Base-by-base conservation (phyloP, 2,329 filamentous ascomycete species). In the Cladosporium sp. region DNA sequence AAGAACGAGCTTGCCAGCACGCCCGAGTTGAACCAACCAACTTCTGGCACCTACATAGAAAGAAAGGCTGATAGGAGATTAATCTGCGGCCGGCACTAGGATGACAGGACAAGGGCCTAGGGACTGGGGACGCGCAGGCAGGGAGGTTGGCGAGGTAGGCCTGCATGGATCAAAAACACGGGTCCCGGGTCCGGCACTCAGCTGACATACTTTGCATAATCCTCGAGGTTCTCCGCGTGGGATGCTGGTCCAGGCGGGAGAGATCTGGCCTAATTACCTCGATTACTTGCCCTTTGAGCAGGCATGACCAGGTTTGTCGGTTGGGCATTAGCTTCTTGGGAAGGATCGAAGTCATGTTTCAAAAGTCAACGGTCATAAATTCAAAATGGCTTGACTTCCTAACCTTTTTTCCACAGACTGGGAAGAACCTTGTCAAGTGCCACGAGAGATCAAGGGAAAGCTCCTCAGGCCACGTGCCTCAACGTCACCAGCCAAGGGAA, bases 221-320 rank as follows among this genome's bases (percentile, higher is more conserved):
- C 51, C 51, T 55, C 39, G 51, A 55, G 51, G 51, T 55, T 55
- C 51, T 55, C 51, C 51, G 51, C 51, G 51, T 42, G 51, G 17
- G 38, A 34, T 42, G 51, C 51, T 43, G 51, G 39, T 55, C 51
- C 22, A 43, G 51, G 34, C 28, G 43, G 43, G 17, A 28, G 43
- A n/a, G 43, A 47, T 47, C 43, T 47, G 43, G 43, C 43, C 28
- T 47, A 47, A 28, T n/a, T 47, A 47, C n/a, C 43, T 34, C 25
- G 25, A 28, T n/a, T 47, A 47, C 25, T 22, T 34, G 7, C 8
- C 30, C 11, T 34, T 34, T 34, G 30, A 34, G 30, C 30, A 34
- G 30, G 30, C 30, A 34, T 34, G 30, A 34, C 30, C 30, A 34
- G 30, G 30, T 34, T 8, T 34, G 30, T 34, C 7, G 4, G 17